Base-by-base conservation (phyloP, 805 yeast species). In the Nakazawaea wickerhamii region DNA sequence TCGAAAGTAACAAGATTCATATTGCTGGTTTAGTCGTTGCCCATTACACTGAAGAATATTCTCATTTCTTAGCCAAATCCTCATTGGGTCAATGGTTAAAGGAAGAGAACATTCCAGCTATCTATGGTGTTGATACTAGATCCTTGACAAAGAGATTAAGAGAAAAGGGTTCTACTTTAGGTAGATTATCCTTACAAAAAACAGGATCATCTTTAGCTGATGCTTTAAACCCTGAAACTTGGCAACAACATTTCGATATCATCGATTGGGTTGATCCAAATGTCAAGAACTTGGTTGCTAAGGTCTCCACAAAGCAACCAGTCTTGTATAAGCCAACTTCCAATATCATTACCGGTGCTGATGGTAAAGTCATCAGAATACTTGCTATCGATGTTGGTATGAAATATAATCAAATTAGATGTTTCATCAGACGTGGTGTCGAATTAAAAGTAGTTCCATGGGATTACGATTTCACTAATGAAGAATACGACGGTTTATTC, bases 71-170 rank as follows among this genome's bases (percentile, higher is more conserved):
- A 56, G 99, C 99, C 50, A 77, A 75, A 46, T 89, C 97, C 18
- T 88, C 96, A 27, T 75, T 93, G 51, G 95, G 95, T 48, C 75
- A 78, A 57, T 93, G 99, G 99, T 78, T 93, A 57, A 82, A 88
- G 64, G 83, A 81, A 56, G 84, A 91, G 67, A 85, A 85, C 50
- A 73, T 93, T 54, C 99, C 99, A 42, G 99, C 98, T 50, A 78
- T 93, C 47, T 93, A 91, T 58, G 99, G 97, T 70, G 91, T 93
- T 48, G 99, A 93, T 67, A 93, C 99, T 50, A 84, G 99, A 73
- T 76, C 88, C 41, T 73, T 93, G 59, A 93, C 99, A 55, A 90
- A 93, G 70, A 82, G 80, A 63, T 82, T 93, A 61, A 86, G 99
- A 71, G 84, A 84, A 55, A 75, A 78, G 48, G 99, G 99, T 64